These are phyloP conservation scores for Gymnopus androsaceus DNA, from an alignment of 1,284 basidiomycete species.

Conservation along the genomic window DNA sequence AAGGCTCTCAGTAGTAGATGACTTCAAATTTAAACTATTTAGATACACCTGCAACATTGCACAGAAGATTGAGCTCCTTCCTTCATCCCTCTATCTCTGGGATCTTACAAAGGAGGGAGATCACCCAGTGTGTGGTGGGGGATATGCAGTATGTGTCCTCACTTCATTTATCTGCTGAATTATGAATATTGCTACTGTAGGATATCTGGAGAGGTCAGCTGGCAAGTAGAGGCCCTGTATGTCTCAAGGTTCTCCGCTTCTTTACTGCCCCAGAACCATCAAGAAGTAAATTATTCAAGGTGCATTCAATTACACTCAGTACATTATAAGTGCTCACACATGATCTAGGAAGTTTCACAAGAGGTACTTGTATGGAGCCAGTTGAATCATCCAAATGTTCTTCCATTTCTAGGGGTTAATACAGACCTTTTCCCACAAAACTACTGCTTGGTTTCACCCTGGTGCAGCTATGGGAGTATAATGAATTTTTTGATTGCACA, in stretches of 20 bases:
- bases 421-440: constrained; percentile 18
- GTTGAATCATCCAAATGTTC: constrained; percentile 28
- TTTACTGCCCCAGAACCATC: background rate
- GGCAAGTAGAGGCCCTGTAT: background rate
- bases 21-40: too few relatives aligned
- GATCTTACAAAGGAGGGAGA: too few relatives aligned
- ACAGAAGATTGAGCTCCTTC: too few relatives aligned
- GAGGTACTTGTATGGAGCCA: constrained; percentile 29
- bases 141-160: too few relatives aligned
- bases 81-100: too few relatives aligned
- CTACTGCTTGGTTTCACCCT: constrained; percentile 27
- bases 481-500: constrained; percentile 8
- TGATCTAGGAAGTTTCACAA: constrained; percentile 5
- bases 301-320: background rate
- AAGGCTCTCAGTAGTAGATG: too few relatives aligned
- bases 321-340: too few relatives aligned
- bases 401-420: constrained; percentile 26
- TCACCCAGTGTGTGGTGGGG: too few relatives aligned
- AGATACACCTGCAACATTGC: too few relatives aligned
- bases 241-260: constrained; percentile 4
- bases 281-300: background rate
- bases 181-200: background rate
- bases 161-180: too few relatives aligned
- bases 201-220: constrained; percentile 1
- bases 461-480: constrained; percentile 25